These are phyloP conservation scores for Quercus lobata DNA, from an alignment of 331 rosid species.

Conservation along the genomic window DNA sequence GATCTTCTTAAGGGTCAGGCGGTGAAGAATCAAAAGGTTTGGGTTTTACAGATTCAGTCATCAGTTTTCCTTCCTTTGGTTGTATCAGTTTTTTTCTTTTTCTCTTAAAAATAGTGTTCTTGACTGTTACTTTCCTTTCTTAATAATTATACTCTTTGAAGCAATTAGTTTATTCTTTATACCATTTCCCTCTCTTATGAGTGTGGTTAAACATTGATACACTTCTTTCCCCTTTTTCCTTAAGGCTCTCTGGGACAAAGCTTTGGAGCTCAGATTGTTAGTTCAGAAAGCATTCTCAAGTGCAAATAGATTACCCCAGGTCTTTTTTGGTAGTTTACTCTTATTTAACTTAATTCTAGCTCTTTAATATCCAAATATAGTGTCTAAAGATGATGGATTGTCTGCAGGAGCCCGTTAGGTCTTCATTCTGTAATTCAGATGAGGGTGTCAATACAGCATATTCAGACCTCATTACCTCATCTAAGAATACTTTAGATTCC, in stretches of 20 bases:
- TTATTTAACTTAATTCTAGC: neutral
- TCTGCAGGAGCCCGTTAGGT: conserved; percentile 67
- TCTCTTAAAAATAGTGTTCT: neutral
- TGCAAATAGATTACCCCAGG: conserved; percentile 95
- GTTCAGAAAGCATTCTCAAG: conserved; percentile 79
- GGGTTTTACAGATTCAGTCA: neutral
- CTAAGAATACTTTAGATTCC: conserved; percentile 71
- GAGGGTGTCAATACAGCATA: conserved; percentile 58
- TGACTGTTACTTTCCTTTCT: neutral
- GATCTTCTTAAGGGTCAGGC: conserved; percentile 90
- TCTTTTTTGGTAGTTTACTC: conserved; percentile 23
- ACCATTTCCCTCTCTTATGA: neutral
- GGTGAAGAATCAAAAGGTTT: conserved; percentile 83
- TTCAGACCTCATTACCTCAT: conserved; percentile 56
- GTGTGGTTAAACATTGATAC: neutral
- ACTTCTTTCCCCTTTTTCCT: conserved; percentile 11
- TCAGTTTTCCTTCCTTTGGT: neutral
- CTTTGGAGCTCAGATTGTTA: conserved; percentile 78
- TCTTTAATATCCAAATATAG: conserved; percentile 1
- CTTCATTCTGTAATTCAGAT: conserved; percentile 56
- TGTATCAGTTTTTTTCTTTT: neutral
- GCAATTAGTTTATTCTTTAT: neutral
- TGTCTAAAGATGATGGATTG: conserved; percentile 14
- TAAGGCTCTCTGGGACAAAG: conserved; percentile 86
- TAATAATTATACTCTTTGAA: neutral